Evolutionary conservation across 1,284 basidiomycete genomes (phyloP).

Genomic region (Irpex sp.): DNA sequence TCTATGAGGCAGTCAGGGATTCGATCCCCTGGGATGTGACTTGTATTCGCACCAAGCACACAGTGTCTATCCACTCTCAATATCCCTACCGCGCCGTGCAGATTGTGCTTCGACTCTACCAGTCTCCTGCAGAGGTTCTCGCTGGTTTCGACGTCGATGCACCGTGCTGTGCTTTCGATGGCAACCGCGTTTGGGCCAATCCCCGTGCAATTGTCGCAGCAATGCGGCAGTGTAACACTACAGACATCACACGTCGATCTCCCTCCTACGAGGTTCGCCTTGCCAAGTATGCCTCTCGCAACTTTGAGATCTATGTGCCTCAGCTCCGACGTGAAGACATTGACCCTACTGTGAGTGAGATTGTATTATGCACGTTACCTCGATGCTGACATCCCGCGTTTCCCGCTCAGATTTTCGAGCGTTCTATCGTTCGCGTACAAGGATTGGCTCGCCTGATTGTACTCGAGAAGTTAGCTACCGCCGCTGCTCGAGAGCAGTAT

Average conservation of each 20-base stretch:
- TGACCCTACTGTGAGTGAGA: constrained; percentile 47
- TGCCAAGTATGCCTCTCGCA: constrained; percentile 49
- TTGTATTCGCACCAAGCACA: constrained; percentile 59
- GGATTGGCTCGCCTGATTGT: constrained; percentile 58
- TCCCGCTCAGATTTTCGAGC: constrained; percentile 48
- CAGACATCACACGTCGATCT: constrained; percentile 54
- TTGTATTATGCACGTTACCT: neutral
- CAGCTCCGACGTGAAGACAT: constrained; percentile 43
- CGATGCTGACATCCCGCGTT: neutral
- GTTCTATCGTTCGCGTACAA: constrained; percentile 47
- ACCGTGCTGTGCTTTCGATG: constrained; percentile 55
- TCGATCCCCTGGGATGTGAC: constrained; percentile 64
- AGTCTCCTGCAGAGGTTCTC: constrained; percentile 55
- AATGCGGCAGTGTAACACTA: constrained; percentile 59
- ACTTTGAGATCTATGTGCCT: constrained; percentile 54
- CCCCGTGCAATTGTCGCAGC: constrained; percentile 51
- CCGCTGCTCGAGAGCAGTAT: constrained; percentile 40
- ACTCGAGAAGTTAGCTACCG: constrained; percentile 46
- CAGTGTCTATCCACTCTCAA: constrained; percentile 60
- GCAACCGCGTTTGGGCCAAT: constrained; percentile 50
- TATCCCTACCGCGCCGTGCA: constrained; percentile 59
- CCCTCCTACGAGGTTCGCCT: constrained; percentile 63
- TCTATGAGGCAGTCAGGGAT: constrained; percentile 59
- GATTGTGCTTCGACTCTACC: constrained; percentile 53
- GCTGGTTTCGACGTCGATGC: constrained; percentile 63